These are phyloP conservation scores for Phytophthora sp. DNA, from an alignment of 352 stramenopile genomes.

Conservation along the genomic window DNA sequence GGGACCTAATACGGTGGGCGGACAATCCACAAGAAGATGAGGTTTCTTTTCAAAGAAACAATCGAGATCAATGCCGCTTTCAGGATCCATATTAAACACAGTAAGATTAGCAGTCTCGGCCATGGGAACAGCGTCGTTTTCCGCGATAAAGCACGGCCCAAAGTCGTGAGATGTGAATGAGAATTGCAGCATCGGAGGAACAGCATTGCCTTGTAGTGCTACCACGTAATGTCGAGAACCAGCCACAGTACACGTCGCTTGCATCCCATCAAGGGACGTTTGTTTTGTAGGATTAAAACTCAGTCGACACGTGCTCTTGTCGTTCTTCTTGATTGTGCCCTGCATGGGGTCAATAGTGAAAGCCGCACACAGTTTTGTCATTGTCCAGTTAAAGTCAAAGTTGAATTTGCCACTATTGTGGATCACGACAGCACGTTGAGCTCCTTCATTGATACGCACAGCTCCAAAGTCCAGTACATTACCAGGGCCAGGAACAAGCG, in stretches of 20 bases:
- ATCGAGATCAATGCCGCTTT: slow-evolving; percentile 84
- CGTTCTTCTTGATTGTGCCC: slow-evolving; percentile 90
- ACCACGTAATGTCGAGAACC: slow-evolving; percentile 87
- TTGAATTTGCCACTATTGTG: slow-evolving; percentile 95
- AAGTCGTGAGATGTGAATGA: slow-evolving; percentile 93
- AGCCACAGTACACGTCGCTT: slow-evolving; percentile 85
- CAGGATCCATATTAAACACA: slow-evolving; percentile 90
- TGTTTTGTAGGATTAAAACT: slow-evolving; percentile 82
- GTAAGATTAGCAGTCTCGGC: slow-evolving; percentile 63
- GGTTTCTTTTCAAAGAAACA: slow-evolving; percentile 91
- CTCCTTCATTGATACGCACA: slow-evolving; percentile 87
- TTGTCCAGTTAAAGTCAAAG: slow-evolving; percentile 93
- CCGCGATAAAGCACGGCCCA: slow-evolving; percentile 91
- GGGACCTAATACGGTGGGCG: slow-evolving; percentile 82
- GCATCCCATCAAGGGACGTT: slow-evolving; percentile 68
- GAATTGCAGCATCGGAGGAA: slow-evolving; percentile 89
- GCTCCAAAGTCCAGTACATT: slow-evolving; percentile 88
- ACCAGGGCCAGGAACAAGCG: slow-evolving; percentile 29
- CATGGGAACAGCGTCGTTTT: slow-evolving; percentile 60
- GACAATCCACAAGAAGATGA: slow-evolving; percentile 85
- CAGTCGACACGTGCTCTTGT: slow-evolving; percentile 77
- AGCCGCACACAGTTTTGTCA: slow-evolving; percentile 44
- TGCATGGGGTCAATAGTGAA: slow-evolving; percentile 74
- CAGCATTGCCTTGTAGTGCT: slow-evolving; percentile 70
- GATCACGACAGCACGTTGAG: slow-evolving; percentile 74